Evolutionary conservation across 257 asterid genomes (phyloP).

Genomic region (Ocimum tenuiflorum): DNA sequence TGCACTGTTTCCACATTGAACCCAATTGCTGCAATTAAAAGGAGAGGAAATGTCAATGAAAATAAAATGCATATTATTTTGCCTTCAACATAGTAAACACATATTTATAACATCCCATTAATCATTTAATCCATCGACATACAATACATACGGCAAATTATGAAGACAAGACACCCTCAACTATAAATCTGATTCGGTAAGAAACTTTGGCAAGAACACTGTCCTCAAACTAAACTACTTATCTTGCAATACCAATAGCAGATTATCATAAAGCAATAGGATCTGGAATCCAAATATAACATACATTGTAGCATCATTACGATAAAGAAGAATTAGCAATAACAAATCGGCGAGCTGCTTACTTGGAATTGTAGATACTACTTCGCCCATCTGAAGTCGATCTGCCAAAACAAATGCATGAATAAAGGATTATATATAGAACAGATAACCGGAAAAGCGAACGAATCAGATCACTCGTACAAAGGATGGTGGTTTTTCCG

Average conservation of each 20-base stretch:
- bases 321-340: not conserved
- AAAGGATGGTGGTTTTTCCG: conserved; percentile 92
- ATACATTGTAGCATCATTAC: not conserved
- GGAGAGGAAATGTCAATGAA: not conserved
- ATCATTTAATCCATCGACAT: conserved; percentile 16
- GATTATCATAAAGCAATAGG: not conserved
- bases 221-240: not conserved
- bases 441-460: not conserved
- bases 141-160: not conserved
- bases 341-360: conserved; percentile 19
- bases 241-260: not conserved
- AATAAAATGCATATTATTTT: not conserved
- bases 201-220: conserved; percentile 7
- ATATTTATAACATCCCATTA: not conserved
- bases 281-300: not conserved
- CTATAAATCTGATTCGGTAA: not conserved
- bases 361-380: conserved; percentile 96
- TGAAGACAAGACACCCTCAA: not conserved
- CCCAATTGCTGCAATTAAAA: conserved; percentile 71
- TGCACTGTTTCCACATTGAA: conserved; percentile 91
- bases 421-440: not conserved
- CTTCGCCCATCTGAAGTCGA: conserved; percentile 99
- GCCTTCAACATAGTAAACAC: not conserved
- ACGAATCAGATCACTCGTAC: conserved; percentile 31
- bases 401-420: conserved; percentile 34